phyloP scores from a whole-genome alignment of 805 yeast genomes.

The Candida hispaniensis region DNA sequence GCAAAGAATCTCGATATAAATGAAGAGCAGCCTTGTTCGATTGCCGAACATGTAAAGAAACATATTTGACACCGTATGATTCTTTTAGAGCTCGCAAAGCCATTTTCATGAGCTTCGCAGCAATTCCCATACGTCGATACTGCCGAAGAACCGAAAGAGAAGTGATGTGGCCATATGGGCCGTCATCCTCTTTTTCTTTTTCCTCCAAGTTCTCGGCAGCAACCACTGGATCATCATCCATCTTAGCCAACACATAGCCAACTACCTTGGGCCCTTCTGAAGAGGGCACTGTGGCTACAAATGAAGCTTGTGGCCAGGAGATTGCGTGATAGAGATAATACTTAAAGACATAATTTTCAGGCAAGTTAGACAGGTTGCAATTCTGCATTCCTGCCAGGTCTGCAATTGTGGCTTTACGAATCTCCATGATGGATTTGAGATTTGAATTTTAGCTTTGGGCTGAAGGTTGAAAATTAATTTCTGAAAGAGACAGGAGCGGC shows the following conservation, averaged over 20 bases:
- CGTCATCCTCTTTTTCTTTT: conserved; percentile 16
- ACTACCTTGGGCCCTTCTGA: conserved; percentile 61
- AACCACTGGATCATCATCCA: conserved; percentile 65
- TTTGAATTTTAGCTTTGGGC: neutral
- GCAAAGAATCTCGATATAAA: conserved; percentile 73
- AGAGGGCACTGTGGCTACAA: conserved; percentile 63
- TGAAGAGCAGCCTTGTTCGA: conserved; percentile 91
- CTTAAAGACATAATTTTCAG: conserved; percentile 87
- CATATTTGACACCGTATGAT: conserved; percentile 69
- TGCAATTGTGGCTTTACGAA: conserved; percentile 73
- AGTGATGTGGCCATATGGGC: conserved; percentile 79
- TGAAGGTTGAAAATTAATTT: conserved; percentile 1
- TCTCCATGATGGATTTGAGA: conserved; percentile 41
- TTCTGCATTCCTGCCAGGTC: conserved; percentile 95
- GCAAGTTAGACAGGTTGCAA: conserved; percentile 82
- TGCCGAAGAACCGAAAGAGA: conserved; percentile 91
- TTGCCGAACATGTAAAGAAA: conserved; percentile 85
- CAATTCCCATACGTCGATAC: conserved; percentile 89
- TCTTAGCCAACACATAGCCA: conserved; percentile 92
- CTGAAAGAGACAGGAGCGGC: too few species aligned
- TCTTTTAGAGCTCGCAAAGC: conserved; percentile 71
- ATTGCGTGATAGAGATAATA: conserved; percentile 88
- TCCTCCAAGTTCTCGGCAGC: conserved; percentile 9
- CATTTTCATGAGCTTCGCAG: conserved; percentile 83
- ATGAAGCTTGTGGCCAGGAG: conserved; percentile 97